A percentile compares a stretch with the other conserved stretches of the same genome.
phyloP scores from a whole-genome alignment of 352 stramenopile genomes.

The Globisporangium cylindrosporum region DNA sequence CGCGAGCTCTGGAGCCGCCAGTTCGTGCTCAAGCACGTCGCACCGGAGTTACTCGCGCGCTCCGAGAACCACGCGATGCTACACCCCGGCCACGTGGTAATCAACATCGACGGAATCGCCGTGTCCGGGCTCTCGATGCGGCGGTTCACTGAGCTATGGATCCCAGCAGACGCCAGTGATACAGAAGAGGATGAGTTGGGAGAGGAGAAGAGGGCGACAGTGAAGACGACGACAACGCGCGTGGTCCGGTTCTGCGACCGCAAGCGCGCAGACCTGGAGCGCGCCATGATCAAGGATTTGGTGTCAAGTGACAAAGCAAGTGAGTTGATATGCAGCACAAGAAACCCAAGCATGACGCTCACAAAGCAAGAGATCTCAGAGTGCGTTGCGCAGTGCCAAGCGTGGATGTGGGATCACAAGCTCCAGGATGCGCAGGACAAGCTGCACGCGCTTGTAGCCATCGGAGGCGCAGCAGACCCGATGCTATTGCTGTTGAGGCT shows the following conservation, averaged over 20 bases:
- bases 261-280: constrained; percentile 32
- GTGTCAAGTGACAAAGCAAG: neutral
- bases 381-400: constrained; percentile 20
- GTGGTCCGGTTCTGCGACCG: constrained; percentile 29
- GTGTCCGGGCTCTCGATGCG: constrained; percentile 25
- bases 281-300: constrained; percentile 30
- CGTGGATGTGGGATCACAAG: constrained; percentile 30
- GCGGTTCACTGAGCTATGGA: constrained; percentile 33
- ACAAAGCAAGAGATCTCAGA: constrained; percentile 10
- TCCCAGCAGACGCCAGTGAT: neutral
- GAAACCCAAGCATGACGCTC: neutral
- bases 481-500: constrained; percentile 23
- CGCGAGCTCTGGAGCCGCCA: constrained; percentile 43
- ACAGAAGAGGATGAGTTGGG: neutral
- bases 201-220: neutral
- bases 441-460: constrained; percentile 12
- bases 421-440: constrained; percentile 19
- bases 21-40: constrained; percentile 36
- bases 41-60: constrained; percentile 11
- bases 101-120: constrained; percentile 27
- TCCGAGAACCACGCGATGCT: constrained; percentile 23
- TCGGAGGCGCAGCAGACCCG: constrained; percentile 20
- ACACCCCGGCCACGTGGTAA: constrained; percentile 27
- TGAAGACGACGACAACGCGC: neutral
- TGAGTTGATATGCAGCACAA: neutral